Base-by-base conservation (phyloP, 208 protist genomes). In the Strigomonas culicis region DNA sequence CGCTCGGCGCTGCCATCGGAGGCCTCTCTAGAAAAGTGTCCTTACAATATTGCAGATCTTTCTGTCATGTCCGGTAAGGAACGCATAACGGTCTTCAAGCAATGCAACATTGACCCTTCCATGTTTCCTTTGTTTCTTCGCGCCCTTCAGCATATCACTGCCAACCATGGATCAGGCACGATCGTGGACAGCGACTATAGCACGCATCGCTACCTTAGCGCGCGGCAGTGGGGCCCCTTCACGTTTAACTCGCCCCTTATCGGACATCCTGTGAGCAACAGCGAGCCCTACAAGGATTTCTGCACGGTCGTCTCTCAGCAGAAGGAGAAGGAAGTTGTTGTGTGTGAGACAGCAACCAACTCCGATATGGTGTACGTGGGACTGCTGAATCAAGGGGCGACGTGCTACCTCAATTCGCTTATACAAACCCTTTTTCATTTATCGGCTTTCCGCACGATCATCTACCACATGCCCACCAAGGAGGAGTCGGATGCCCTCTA, bases 361-460 rank as follows among this genome's bases (percentile, higher is more conserved):
- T 13, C 49, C 7, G 24, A 60, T 63, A 68, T 72, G 13, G 71
- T 58, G 28, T 86, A 88, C 71, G 93, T 94, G 63, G 93, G 93
- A 10, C 63, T 97, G 41, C 58, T 90, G 21, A 97, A 97, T 69
- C 89, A 97, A 72, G 93, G 93, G 13, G 88, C 93, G 19, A 97
- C 93, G 43, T 97, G 93, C 63, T 97, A 96, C 69, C 68, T 97
- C 51, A 97, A 97, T 70, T 97, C 92, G 36, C 76, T 97, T 31
- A 77, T 97, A 27, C 92, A 97, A 63, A 63, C 88, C 21, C 76
- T 97, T 10, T 97, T 94, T 68, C 93, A 97, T 57, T 84, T 96
- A 11, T 86, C 83, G 6, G 77, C 75, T 19, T 96, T 97, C 68
- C 78, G 93, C 15, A 73, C 77, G 10, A 85, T 80, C 32, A 93